These are phyloP conservation scores for Sutorius australiensis DNA, from an alignment of 768 basidiomycete genomes.

Conservation along the genomic window DNA sequence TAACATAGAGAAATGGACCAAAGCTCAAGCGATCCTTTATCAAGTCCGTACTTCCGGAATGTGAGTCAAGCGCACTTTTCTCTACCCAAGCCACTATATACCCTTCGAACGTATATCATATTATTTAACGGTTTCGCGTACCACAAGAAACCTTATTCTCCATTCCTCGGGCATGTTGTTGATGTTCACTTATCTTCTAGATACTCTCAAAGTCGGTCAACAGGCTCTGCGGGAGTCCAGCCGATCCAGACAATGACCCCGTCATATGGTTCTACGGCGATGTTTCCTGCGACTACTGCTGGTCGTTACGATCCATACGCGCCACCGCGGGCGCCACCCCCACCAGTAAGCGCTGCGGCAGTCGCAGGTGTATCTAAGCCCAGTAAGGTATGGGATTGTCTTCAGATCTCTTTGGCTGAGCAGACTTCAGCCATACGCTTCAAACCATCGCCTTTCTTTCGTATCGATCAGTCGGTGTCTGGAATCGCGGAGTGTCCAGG, in stretches of 20 bases:
- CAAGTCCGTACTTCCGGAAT: conserved; percentile 63
- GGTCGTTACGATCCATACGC: conserved; percentile 66
- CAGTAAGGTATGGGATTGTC: conserved; percentile 21
- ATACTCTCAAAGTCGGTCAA: conserved; percentile 26
- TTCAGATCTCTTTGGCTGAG: conserved; percentile 11
- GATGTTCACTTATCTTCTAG: conserved; percentile 18
- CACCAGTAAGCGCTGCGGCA: conserved; percentile 38
- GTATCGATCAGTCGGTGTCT: conserved; percentile 63
- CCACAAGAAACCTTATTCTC: conserved; percentile 2
- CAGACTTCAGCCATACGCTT: conserved; percentile 58
- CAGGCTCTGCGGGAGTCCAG: conserved; percentile 24
- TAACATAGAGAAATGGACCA: conserved; percentile 62
- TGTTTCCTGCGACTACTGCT: conserved; percentile 28
- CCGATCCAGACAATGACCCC: conserved; percentile 21
- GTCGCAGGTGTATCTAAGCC: conserved; percentile 25
- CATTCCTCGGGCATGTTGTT: conserved; percentile 11
- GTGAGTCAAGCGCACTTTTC: conserved; percentile 47
- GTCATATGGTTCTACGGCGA: conserved; percentile 21
- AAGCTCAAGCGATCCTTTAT: conserved; percentile 60
- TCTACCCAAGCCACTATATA: conserved; percentile 8
- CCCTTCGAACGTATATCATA: conserved; percentile 6
- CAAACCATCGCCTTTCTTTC: conserved; percentile 77
- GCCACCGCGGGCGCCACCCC: conserved; percentile 46
- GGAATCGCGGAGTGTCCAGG: conserved; percentile 74
- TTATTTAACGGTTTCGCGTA: conserved; percentile 6